phyloP scores from a whole-genome alignment of 2,329 filamentous ascomycete genomes.

The Leptographium wingfieldii region DNA sequence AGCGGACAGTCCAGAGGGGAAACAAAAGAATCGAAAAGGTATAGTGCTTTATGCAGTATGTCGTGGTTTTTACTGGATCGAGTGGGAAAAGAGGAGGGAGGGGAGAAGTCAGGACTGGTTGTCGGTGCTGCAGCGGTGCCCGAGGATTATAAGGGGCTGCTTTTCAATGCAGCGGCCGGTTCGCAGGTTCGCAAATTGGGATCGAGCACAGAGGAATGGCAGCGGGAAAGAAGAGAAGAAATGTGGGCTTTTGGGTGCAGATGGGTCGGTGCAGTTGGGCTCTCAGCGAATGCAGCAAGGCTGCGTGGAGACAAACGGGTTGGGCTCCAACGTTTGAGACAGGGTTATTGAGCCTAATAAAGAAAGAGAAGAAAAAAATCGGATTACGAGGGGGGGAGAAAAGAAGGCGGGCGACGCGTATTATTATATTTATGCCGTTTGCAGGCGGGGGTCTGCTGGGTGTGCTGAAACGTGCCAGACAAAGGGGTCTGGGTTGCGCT shows the following conservation, averaged over 20 bases:
- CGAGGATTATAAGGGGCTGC: constrained; percentile 17
- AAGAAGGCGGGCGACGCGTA: background rate
- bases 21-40: constrained; percentile 14
- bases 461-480: background rate
- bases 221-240: background rate
- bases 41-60: constrained; percentile 13
- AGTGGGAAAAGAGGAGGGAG: constrained; percentile 4
- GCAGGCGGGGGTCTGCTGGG: background rate
- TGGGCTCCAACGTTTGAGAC: constrained; percentile 5
- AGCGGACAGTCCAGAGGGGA: background rate
- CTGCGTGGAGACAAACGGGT: constrained; percentile 11
- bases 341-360: constrained; percentile 3
- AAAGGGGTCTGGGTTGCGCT: background rate
- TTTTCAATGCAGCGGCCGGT: background rate
- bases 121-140: constrained; percentile 19
- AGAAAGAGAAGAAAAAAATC: background rate
- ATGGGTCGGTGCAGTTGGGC: background rate
- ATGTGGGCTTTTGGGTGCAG: background rate
- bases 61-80: constrained; percentile 20
- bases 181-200: background rate
- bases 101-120: constrained; percentile 2
- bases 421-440: background rate
- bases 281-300: constrained; percentile 9
- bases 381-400: background rate
- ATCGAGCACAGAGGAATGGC: background rate